These are phyloP conservation scores for Trypanosoma boissoni DNA, from an alignment of 208 protist genomes.

Conservation along the genomic window DNA sequence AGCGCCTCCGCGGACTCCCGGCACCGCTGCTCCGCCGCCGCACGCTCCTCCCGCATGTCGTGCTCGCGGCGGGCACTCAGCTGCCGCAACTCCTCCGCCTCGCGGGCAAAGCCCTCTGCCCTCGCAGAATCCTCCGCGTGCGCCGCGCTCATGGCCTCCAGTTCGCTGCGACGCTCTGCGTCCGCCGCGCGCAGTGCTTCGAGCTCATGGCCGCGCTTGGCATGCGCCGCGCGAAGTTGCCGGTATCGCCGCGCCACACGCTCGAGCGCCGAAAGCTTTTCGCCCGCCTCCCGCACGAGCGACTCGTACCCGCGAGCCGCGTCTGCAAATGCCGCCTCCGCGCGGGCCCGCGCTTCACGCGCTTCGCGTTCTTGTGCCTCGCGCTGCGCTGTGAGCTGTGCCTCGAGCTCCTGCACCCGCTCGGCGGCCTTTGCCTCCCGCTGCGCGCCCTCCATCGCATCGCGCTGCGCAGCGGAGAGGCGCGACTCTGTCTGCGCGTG, in stretches of 20 bases:
- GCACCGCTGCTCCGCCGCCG: slow-evolving; percentile 31
- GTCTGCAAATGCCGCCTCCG: slow-evolving; percentile 70
- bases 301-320: slow-evolving; percentile 62
- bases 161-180: not conserved
- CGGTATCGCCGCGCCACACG: slow-evolving; percentile 72
- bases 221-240: slow-evolving; percentile 63
- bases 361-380: slow-evolving; percentile 42
- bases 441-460: no score
- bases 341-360: slow-evolving; percentile 36
- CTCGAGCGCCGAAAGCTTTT: slow-evolving; percentile 53
- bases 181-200: slow-evolving; percentile 2
- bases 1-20: slow-evolving; percentile 39
- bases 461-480: no score
- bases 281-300: slow-evolving; percentile 63
- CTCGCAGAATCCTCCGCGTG: no score
- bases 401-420: slow-evolving; percentile 16
- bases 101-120: slow-evolving; percentile 2
- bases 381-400: slow-evolving; percentile 34
- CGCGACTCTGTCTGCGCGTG: no score
- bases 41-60: slow-evolving; percentile 32
- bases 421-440: no score
- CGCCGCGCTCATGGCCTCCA: slow-evolving; percentile 1
- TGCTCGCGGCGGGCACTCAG: slow-evolving; percentile 39
- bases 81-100: slow-evolving; percentile 33
- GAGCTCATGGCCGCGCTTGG: slow-evolving; percentile 18